Conservation (phyloP, 2,329 filamentous ascomycete genomes). For the Curvularia sp. region DNA sequence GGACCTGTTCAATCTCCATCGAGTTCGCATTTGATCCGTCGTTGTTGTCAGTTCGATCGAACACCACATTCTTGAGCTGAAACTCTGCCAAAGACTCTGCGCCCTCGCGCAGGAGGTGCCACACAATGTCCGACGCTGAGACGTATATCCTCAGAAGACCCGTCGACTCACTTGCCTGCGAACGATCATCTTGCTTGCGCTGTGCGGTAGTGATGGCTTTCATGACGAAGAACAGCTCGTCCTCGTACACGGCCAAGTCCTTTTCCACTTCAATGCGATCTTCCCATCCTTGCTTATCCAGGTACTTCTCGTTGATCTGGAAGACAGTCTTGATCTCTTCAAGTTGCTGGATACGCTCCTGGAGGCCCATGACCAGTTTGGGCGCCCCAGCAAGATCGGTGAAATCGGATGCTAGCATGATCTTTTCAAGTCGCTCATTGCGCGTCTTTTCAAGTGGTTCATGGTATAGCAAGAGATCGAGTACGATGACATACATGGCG, state of each 20-base stretch:
- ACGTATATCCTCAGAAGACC: constrained; percentile 91
- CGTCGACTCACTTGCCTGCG: constrained; percentile 70
- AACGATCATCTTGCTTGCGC: constrained; percentile 75
- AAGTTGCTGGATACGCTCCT: constrained; percentile 90
- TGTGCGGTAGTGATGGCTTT: constrained; percentile 98
- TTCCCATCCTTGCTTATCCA: constrained; percentile 90
- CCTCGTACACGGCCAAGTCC: constrained; percentile 87
- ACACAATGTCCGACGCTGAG: constrained; percentile 92
- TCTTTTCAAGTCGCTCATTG: constrained; percentile 93
- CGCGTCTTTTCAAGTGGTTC: constrained; percentile 98
- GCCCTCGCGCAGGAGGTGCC: constrained; percentile 90
- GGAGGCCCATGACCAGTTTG: constrained; percentile 87
- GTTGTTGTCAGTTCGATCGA: constrained; percentile 94
- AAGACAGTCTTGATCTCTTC: constrained; percentile 97
- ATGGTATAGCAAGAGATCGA: constrained; percentile 94
- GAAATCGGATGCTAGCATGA: constrained; percentile 98
- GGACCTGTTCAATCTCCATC: constrained; percentile 85
- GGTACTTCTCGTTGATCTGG: constrained; percentile 84
- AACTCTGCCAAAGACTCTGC: constrained; percentile 90
- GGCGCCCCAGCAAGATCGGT: constrained; percentile 94
- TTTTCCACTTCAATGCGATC: constrained; percentile 88
- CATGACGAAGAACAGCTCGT: constrained; percentile 99
- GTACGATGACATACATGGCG: constrained; percentile 95
- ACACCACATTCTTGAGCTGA: constrained; percentile 87
- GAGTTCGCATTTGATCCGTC: constrained; percentile 96